These are phyloP conservation scores for Dendrocalamus latiflorus DNA, from an alignment of 202 grass and related monocot genomes.

Conservation along the genomic window DNA sequence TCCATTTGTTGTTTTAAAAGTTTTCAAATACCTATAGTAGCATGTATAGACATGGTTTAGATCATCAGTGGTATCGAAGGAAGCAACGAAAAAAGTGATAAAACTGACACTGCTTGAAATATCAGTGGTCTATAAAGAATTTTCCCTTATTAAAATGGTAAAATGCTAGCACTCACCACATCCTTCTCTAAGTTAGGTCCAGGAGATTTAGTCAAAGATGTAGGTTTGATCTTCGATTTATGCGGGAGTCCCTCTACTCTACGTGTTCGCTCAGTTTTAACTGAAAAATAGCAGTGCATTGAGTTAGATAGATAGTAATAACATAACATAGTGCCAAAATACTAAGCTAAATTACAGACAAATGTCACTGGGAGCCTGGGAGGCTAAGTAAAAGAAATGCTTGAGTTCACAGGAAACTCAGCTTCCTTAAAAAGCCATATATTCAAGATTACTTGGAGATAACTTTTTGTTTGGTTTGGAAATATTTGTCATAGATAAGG, in stretches of 20 bases:
- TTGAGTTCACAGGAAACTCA: not conserved
- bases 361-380: not conserved
- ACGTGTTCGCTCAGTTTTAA: slow-evolving; percentile 23
- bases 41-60: not conserved
- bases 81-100: not conserved
- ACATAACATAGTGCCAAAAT: not conserved
- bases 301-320: not conserved
- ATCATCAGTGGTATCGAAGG: not conserved
- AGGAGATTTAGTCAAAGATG: slow-evolving; percentile 40
- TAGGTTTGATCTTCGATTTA: slow-evolving; percentile 33
- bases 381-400: not conserved
- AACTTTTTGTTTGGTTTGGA: slow-evolving; percentile 33
- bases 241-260: slow-evolving; percentile 20
- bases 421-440: slow-evolving; percentile 5
- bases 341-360: not conserved
- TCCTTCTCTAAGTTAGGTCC: slow-evolving; percentile 18
- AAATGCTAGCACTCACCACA: slow-evolving; percentile 39
- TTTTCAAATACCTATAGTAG: not conserved
- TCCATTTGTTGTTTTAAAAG: not conserved
- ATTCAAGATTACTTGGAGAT: slow-evolving; percentile 33
- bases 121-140: not conserved
- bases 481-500: slow-evolving; percentile 18
- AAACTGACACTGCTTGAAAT: not conserved
- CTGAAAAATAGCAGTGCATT: slow-evolving; percentile 33
- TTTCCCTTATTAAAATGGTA: not conserved